Percentiles rank a stretch among this genome's conserved stretches.
These are phyloP conservation scores for Pontederia crassipes DNA, from an alignment of 176 grass and related monocot species.

Conservation along the genomic window DNA sequence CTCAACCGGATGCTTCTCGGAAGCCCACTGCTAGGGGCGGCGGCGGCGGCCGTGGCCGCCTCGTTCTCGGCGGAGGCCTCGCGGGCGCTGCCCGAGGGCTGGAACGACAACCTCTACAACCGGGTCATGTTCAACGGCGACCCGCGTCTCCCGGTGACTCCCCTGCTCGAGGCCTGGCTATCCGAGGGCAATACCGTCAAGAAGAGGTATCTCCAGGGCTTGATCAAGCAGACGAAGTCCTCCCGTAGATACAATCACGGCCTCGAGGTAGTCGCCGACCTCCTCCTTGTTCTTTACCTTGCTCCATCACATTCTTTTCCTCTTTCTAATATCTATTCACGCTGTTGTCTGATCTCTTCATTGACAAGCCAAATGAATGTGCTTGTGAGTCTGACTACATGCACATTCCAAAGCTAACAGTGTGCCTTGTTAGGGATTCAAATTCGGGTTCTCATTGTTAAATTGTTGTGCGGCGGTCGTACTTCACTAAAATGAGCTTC, in stretches of 20 bases:
- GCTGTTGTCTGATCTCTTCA: too few relatives aligned
- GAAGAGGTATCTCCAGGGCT: not conserved
- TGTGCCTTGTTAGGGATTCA: too few relatives aligned
- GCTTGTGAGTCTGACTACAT: too few relatives aligned
- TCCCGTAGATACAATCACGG: not conserved
- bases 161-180: not conserved
- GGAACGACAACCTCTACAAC: slow-evolving; percentile 1
- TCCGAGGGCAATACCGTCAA: not conserved
- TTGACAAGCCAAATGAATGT: too few relatives aligned
- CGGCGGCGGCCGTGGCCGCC: too few relatives aligned
- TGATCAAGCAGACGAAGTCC: not conserved
- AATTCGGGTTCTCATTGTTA: too few relatives aligned
- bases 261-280: not conserved
- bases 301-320: too few relatives aligned
- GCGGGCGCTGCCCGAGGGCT: not conserved
- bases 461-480: too few relatives aligned
- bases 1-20: not conserved
- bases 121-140: not conserved
- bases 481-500: too few relatives aligned
- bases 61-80: not conserved
- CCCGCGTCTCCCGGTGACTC: not conserved
- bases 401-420: too few relatives aligned
- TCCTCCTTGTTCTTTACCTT: not conserved
- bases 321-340: too few relatives aligned
- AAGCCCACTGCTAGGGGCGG: too few relatives aligned